Evolutionary conservation across 2,329 filamentous ascomycete genomes (phyloP).

Genomic region (Aspergillus persii): DNA sequence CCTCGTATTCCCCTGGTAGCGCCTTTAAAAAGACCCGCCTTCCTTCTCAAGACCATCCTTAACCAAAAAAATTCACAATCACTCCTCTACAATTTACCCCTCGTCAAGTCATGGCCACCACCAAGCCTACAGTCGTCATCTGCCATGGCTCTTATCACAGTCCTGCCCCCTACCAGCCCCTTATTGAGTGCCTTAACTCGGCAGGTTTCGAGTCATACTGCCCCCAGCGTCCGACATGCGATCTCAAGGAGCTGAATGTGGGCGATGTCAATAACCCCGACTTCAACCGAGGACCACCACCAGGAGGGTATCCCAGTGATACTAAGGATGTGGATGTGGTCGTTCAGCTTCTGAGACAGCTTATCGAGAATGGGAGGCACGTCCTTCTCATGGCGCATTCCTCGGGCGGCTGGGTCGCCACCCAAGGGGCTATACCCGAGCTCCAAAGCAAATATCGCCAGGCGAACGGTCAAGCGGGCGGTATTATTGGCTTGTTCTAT

Average conservation of each 20-base stretch:
- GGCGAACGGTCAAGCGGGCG: constrained; percentile 16
- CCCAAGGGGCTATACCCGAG: constrained; percentile 28
- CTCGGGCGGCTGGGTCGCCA: constrained; percentile 34
- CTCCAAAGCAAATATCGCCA: constrained; percentile 23
- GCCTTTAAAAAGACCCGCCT: too few species aligned
- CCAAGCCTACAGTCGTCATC: constrained; percentile 10
- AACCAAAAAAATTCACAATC: too few species aligned
- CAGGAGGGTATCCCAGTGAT: constrained; percentile 1
- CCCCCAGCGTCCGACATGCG: constrained; percentile 33
- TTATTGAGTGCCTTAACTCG: constrained; percentile 22
- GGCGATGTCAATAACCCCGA: constrained; percentile 35
- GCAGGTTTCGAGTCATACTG: constrained; percentile 32
- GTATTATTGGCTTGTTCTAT: constrained; percentile 30
- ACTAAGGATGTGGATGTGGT: neutral
- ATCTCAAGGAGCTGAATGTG: constrained; percentile 57
- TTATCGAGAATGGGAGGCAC: constrained; percentile 19
- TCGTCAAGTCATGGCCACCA: too few species aligned
- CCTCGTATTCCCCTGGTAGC: too few species aligned
- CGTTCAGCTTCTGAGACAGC: neutral
- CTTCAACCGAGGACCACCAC: neutral
- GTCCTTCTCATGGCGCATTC: constrained; percentile 35
- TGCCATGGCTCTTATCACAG: constrained; percentile 20
- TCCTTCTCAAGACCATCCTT: too few species aligned
- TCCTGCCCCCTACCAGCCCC: constrained; percentile 27
- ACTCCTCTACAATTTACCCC: too few species aligned